Evolutionary conservation across 164 flowering plant genomes (phyloP).

Genomic region (Magnolia officinalis): DNA sequence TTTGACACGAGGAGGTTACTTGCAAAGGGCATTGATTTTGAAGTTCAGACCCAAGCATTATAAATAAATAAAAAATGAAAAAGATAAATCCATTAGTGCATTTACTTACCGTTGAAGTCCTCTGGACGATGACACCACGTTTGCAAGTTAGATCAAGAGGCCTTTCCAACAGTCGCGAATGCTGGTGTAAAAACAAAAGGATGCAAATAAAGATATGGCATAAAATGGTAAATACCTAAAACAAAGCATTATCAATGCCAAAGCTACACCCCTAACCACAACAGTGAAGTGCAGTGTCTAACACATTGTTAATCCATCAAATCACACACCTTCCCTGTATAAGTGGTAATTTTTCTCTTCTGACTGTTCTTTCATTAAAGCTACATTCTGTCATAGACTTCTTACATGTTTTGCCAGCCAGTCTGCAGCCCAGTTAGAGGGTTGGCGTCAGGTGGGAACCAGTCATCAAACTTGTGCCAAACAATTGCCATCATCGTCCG

Average conservation of each 20-base stretch:
- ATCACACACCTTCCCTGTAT: too few relatives aligned
- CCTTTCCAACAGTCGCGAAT: slow-evolving; percentile 62
- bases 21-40: background rate
- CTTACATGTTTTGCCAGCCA: too few relatives aligned
- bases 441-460: too few relatives aligned
- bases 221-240: background rate
- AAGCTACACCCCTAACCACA: background rate
- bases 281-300: too few relatives aligned
- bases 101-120: slow-evolving; percentile 57
- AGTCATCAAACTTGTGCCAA: too few relatives aligned
- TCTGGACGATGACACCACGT: slow-evolving; percentile 62
- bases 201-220: too few relatives aligned
- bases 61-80: background rate
- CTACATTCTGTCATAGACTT: too few relatives aligned
- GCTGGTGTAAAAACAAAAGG: slow-evolving; percentile 43
- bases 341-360: too few relatives aligned
- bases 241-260: background rate
- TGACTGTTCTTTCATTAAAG: too few relatives aligned
- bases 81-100: background rate
- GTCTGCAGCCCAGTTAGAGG: too few relatives aligned
- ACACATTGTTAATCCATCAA: too few relatives aligned
- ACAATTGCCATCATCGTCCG: too few relatives aligned
- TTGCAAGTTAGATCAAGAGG: slow-evolving; percentile 63
- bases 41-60: background rate
- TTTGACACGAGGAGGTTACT: background rate